Base-by-base conservation (phyloP, 169 alveolate genomes). In the Babesia ovata region DNA sequence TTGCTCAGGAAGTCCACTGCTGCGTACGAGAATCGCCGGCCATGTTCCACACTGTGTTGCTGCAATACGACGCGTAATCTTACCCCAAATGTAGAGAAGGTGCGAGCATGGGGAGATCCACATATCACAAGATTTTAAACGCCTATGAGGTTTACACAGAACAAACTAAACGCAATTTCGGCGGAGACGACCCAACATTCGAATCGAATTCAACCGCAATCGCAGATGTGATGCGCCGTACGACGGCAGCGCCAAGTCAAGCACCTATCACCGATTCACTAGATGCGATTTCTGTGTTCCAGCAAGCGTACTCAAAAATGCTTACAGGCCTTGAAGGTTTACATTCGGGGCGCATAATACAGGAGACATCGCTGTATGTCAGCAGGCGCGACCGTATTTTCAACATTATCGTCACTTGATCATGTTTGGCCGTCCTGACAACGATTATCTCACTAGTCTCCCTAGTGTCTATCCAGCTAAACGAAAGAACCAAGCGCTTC, bases 201-300 rank as follows among this genome's bases (percentile, higher is more conserved):
- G 45, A 21, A 24, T 19, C 69, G 8, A 59, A 59, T 2, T 19
- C 69, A 13, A 17, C 17, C 17, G 13, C 69, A 2, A 24, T 59
- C 11, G 69, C 69, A 14, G 26, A 3, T 9, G 50, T 3, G 24
- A 2, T 59, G 26, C 26, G 4, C 19, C 24, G 53, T 33, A 26
- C 0, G 0, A 49, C 29, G 17, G 53, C 69, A 3, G 10, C 16
- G 28, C 29, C 69, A 29, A 17, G 24, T 9, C 29, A 59, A 4
- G 10, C 2, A 7, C 39, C 69, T 0, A 19, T 59, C 19, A 28
- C 24, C 22, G 21, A 26, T 33, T 36, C 69, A 26, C 3, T 17
- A 10, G 75, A 66, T 52, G 75, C 75, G 11, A 63, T 66, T 10
- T 11, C 54, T 4, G 63, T 33, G 53, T 66, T 66, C 44, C 63